Evolutionary conservation across 2,329 filamentous ascomycete genomes (phyloP).

Genomic region (Cordyceps javanica): DNA sequence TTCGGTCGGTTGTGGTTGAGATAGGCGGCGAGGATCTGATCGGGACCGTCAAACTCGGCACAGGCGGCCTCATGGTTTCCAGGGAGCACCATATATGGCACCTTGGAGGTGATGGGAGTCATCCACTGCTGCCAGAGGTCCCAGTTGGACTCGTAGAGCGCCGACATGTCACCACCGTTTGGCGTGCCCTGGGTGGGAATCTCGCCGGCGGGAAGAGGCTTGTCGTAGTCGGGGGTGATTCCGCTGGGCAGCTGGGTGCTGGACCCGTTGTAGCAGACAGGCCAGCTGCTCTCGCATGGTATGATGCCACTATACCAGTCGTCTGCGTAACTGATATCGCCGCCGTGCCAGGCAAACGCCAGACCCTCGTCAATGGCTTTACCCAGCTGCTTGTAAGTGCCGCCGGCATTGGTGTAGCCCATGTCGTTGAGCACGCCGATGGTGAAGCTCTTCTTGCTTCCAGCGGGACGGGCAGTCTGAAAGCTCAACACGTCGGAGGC

Average conservation of each 20-base stretch:
- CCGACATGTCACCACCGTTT: constrained; percentile 41
- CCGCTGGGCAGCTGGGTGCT: constrained; percentile 33
- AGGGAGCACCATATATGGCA: constrained; percentile 44
- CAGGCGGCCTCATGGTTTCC: constrained; percentile 46
- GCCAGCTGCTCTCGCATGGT: constrained; percentile 40
- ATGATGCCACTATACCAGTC: constrained; percentile 46
- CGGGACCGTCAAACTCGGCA: constrained; percentile 40
- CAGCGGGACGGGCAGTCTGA: constrained; percentile 38
- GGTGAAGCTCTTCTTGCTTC: constrained; percentile 34
- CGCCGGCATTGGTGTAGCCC: constrained; percentile 46
- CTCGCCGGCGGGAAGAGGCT: constrained; percentile 39
- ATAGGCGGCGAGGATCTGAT: constrained; percentile 39
- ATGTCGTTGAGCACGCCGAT: constrained; percentile 46
- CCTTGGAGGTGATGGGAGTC: constrained; percentile 32
- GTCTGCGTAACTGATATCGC: constrained; percentile 45
- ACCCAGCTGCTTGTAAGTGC: constrained; percentile 38
- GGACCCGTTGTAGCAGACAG: constrained; percentile 46
- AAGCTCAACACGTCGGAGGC: constrained; percentile 39
- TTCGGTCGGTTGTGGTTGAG: constrained; percentile 38
- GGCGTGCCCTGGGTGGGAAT: constrained; percentile 39
- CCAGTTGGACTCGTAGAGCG: constrained; percentile 45
- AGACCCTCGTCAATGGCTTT: constrained; percentile 36
- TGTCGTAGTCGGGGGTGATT: constrained; percentile 33
- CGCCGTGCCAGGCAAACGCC: constrained; percentile 47
- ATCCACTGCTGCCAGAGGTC: constrained; percentile 47